Conservation (phyloP, 163 green algal genomes). For the Coccomyxa subellipsoidea region DNA sequence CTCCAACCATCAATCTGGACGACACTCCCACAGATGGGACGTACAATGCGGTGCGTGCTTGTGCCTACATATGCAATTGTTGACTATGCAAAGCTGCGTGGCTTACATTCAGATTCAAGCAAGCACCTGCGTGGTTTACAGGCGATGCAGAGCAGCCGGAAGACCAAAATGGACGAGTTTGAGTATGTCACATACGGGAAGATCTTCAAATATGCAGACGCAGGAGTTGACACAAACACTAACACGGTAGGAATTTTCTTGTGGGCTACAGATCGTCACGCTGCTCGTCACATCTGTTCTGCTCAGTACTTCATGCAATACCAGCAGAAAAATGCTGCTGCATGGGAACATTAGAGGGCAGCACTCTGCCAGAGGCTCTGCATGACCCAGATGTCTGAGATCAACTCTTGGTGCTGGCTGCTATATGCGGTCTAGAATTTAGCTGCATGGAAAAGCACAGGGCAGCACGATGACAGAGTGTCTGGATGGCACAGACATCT, state of each 20-base stretch:
- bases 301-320: not conserved
- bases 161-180: conserved; percentile 83
- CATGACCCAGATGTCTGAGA: too few relatives aligned
- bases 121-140: not conserved
- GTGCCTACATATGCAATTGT: too few relatives aligned
- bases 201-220: conserved; percentile 91
- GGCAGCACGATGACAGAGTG: too few relatives aligned
- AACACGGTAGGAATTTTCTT: not conserved
- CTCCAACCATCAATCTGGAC: conserved; percentile 66
- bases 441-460: too few relatives aligned
- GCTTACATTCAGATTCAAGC: not conserved
- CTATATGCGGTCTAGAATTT: too few relatives aligned
- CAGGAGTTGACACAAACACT: not conserved
- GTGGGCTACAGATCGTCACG: not conserved
- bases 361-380: too few relatives aligned
- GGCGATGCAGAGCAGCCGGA: conserved; percentile 5
- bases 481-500: too few relatives aligned
- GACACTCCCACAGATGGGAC: conserved; percentile 44
- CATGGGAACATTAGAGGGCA: not conserved
- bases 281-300: too few relatives aligned
- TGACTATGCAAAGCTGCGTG: not conserved
- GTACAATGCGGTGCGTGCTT: conserved; percentile 55
- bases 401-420: too few relatives aligned
- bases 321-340: not conserved
- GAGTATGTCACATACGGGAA: conserved; percentile 98